Base-by-base conservation (phyloP, 2,329 filamentous ascomycete genomes). In the Pestalotiopsis sp. region DNA sequence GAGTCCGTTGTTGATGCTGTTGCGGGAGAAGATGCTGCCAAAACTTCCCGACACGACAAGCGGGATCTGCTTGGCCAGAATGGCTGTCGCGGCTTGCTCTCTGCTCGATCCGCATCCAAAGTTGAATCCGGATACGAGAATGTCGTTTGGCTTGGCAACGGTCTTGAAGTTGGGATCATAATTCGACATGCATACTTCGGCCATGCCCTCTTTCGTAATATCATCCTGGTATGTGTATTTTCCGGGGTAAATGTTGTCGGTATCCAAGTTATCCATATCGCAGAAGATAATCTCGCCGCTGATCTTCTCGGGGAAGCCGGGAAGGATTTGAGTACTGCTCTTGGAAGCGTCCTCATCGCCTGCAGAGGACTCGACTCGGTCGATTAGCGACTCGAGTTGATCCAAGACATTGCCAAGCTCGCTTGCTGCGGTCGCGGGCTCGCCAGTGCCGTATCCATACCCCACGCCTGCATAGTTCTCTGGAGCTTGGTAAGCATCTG, bases 171-270 rank as follows among this genome's bases (percentile, higher is more conserved):
- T 78, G 0, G 87, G 82, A 78, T 98, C 95, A 82, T 97, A 98
- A 85, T 98, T 98, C 78, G 92, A 88, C 94, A 98, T 98, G 80
- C 92, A 95, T 0, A 95, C 94, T 72, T 92, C 84, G 0, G 94
- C 93, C 95, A 98, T 98, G 68, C 89, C 89, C 70, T 93, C 91
- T 0, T 82, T 84, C 0, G 92, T 83, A 1, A 98, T 86, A 75
- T 93, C 87, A 77, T 98, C 95, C 78, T 97, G 93, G 81, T 98
- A 98, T 0, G 95, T 98, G 79, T 93, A 94, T 78, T 95, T 94
- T 4, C 93, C 94, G 0, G 94, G 92, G 79, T 98, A 98, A 78
- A 98, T 97, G 66, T 88, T 91, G 76, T 98, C 95, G 0, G 95
- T 98, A 81, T 96, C 93, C 78, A 98, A 89, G 60, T 76, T 77